A percentile compares a stretch with the other conserved stretches of the same genome.
These are phyloP conservation scores for Beverwykella pulmonaria DNA, from an alignment of 495 filamentous ascomycete species.

Conservation along the genomic window DNA sequence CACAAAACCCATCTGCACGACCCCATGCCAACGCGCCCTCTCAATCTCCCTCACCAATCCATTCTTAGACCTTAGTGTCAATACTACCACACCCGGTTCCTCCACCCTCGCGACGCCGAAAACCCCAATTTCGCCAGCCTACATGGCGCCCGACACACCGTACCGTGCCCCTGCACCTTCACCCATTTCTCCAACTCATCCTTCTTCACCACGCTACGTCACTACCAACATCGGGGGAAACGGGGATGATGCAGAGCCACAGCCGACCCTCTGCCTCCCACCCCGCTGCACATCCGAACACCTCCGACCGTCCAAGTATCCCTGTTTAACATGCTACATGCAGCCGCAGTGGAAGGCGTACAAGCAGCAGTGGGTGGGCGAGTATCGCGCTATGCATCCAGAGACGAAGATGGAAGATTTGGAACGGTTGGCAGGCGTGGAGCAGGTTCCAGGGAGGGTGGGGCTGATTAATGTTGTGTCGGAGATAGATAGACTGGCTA, in stretches of 20 bases:
- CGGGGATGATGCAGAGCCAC: background rate
- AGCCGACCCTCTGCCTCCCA: background rate
- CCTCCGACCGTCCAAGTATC: background rate
- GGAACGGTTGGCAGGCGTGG: constrained; percentile 7
- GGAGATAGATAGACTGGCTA: constrained; percentile 14
- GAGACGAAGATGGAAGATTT: background rate
- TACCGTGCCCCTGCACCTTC: background rate
- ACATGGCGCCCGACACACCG: background rate
- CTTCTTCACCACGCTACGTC: too few species aligned
- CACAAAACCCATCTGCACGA: constrained; percentile 17
- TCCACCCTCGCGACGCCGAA: background rate
- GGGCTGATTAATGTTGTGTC: constrained; percentile 19
- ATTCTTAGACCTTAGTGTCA: too few species aligned
- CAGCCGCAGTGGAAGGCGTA: background rate
- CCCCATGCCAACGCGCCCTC: constrained; percentile 13
- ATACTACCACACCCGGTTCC: background rate
- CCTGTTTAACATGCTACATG: constrained; percentile 25
- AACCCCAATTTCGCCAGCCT: background rate
- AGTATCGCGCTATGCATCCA: constrained; percentile 16
- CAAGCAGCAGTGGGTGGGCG: constrained; percentile 1
- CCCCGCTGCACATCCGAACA: background rate
- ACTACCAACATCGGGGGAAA: too few species aligned
- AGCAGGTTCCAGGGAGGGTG: constrained; percentile 7
- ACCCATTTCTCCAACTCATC: too few species aligned
- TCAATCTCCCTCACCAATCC: background rate